phyloP scores from a whole-genome alignment of 2,329 filamentous ascomycete species.

The Pezicula rhizophila region DNA sequence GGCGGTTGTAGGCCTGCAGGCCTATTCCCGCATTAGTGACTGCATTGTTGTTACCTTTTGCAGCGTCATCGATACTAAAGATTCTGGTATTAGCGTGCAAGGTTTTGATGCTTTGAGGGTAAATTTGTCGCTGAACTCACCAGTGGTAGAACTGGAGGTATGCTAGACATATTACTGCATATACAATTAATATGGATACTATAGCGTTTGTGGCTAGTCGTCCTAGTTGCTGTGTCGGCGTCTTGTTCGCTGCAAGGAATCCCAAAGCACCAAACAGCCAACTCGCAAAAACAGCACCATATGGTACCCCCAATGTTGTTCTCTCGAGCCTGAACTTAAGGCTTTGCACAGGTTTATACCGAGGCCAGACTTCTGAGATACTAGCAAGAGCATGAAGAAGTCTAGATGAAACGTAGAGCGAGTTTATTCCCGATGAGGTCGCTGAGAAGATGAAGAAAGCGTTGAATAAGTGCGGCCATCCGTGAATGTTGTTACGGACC shows the following conservation, averaged over 20 bases:
- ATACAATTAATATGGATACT: constrained; percentile 31
- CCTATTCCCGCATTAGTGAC: neutral
- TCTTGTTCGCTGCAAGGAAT: constrained; percentile 29
- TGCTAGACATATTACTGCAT: constrained; percentile 27
- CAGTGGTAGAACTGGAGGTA: constrained; percentile 27
- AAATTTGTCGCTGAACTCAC: constrained; percentile 1
- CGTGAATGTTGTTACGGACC: constrained; percentile 31
- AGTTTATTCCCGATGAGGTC: constrained; percentile 34
- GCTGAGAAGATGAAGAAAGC: constrained; percentile 39
- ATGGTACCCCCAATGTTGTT: constrained; percentile 32
- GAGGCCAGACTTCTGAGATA: constrained; percentile 33
- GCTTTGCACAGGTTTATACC: constrained; percentile 25
- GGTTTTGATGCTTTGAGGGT: neutral
- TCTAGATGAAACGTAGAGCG: constrained; percentile 35
- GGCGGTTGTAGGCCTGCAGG: constrained; percentile 1
- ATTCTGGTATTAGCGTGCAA: neutral
- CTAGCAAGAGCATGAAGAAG: constrained; percentile 36
- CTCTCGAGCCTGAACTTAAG: constrained; percentile 28
- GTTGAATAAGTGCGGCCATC: constrained; percentile 36
- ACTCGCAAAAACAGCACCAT: constrained; percentile 30
- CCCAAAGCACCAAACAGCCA: constrained; percentile 33
- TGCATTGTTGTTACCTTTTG: neutral
- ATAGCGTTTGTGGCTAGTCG: constrained; percentile 29
- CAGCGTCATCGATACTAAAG: constrained; percentile 3
- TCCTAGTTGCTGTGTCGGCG: constrained; percentile 25